Evolutionary conservation across 345 rosid species (phyloP).

Genomic region (Citrus trifoliata): DNA sequence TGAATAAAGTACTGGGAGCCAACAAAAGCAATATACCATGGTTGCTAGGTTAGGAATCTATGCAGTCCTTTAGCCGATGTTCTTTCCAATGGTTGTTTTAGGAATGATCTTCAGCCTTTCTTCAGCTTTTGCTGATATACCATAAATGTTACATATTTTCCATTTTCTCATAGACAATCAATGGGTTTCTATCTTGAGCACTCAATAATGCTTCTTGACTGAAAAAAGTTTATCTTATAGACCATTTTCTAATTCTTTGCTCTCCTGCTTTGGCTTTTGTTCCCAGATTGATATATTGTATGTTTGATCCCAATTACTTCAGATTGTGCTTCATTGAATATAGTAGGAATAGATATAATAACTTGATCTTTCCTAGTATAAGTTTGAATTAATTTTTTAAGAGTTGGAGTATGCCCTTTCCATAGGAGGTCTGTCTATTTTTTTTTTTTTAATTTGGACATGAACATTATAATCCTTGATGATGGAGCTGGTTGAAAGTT

Average conservation of each 20-base stretch:
- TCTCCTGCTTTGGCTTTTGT: background rate
- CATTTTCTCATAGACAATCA: background rate
- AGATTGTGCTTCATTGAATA: background rate
- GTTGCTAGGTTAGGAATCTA: background rate
- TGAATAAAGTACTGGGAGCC: background rate
- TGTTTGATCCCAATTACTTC: conserved; percentile 1
- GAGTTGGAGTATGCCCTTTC: background rate
- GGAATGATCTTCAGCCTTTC: background rate
- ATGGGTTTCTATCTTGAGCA: background rate
- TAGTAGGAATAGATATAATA: background rate
- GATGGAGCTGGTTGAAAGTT: background rate
- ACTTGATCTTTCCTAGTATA: background rate
- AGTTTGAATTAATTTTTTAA: background rate
- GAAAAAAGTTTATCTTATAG: background rate
- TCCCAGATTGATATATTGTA: background rate
- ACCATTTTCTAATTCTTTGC: background rate
- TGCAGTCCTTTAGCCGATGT: background rate
- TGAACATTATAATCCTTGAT: background rate
- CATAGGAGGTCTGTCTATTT: background rate
- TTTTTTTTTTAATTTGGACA: background rate
- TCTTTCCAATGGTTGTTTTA: background rate
- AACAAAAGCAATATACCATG: background rate
- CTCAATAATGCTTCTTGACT: background rate
- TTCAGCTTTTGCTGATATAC: background rate
- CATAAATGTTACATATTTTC: background rate